A percentile compares a stretch with the other conserved stretches of the same genome.
Evolutionary conservation across 352 stramenopile species (phyloP).

Genomic region (Pythium dissotocum): DNA sequence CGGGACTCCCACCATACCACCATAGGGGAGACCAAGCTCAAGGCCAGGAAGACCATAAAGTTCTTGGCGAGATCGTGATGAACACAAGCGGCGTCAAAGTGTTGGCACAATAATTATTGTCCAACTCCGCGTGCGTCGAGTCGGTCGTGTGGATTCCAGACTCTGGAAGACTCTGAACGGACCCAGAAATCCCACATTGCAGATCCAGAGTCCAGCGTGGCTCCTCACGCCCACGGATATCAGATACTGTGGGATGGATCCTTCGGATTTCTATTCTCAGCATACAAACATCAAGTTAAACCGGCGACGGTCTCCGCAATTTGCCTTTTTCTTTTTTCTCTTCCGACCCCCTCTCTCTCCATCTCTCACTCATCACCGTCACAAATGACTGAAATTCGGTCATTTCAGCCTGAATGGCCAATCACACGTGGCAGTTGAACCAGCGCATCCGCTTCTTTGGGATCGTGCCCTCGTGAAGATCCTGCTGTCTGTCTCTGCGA

Average conservation of each 20-base stretch:
- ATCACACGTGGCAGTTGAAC: not conserved
- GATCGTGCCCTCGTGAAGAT: not conserved
- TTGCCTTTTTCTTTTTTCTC: not conserved
- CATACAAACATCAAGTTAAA: conserved; percentile 13
- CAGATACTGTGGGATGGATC: not conserved
- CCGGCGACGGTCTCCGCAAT: not conserved
- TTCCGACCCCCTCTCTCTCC: not conserved
- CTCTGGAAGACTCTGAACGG: too few relatives aligned
- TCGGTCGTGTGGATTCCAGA: too few relatives aligned
- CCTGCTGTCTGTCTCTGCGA: conserved; percentile 22
- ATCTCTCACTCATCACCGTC: not conserved
- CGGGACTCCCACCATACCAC: too few relatives aligned
- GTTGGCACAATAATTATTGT: too few relatives aligned
- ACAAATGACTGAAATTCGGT: too few relatives aligned
- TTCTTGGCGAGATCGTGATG: too few relatives aligned
- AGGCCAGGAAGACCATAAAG: too few relatives aligned
- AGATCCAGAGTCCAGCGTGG: too few relatives aligned
- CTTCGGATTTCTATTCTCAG: not conserved
- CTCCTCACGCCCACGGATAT: not conserved
- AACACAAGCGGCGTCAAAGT: too few relatives aligned
- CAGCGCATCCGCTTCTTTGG: not conserved
- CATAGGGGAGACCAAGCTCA: too few relatives aligned
- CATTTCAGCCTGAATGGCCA: not conserved
- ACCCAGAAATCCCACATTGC: too few relatives aligned
- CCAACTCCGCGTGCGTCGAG: too few relatives aligned